These are phyloP conservation scores for Spathaspora arborariae DNA, from an alignment of 805 yeast species.

Conservation along the genomic window DNA sequence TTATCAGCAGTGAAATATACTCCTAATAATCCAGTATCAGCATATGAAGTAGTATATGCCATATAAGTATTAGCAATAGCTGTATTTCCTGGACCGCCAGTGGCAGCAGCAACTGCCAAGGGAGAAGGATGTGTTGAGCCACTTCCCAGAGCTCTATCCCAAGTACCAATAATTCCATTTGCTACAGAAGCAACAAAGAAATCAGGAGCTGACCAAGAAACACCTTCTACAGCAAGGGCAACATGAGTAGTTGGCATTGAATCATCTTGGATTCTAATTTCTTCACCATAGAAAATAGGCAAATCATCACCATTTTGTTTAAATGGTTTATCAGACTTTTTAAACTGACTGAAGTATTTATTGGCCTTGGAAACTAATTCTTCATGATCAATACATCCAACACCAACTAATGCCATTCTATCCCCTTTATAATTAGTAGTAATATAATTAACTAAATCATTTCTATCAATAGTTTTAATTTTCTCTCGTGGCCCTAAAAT, in stretches of 20 bases:
- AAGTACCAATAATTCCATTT: conserved; percentile 93
- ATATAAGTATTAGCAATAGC: conserved; percentile 89
- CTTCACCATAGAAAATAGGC: conserved; percentile 83
- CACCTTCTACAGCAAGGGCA: conserved; percentile 96
- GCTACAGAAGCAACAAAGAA: conserved; percentile 94
- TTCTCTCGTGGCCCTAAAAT: conserved; percentile 91
- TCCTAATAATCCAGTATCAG: conserved; percentile 98
- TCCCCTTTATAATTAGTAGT: conserved; percentile 88
- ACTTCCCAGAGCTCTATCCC: conserved; percentile 91
- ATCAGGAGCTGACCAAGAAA: conserved; percentile 94
- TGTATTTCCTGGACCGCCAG: conserved; percentile 50
- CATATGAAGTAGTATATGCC: conserved; percentile 96
- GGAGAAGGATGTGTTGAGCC: conserved; percentile 85
- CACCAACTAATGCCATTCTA: conserved; percentile 96
- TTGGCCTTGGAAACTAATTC: conserved; percentile 75
- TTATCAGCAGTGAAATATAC: conserved; percentile 85
- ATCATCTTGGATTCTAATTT: conserved; percentile 77
- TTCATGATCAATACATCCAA: conserved; percentile 90
- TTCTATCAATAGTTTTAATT: conserved; percentile 72
- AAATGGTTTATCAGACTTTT: conserved; percentile 56
- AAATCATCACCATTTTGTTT: conserved; percentile 71
- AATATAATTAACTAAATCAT: conserved; percentile 77
- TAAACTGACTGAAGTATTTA: conserved; percentile 69
- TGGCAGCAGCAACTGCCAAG: conserved; percentile 63
- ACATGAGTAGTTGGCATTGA: conserved; percentile 85